phyloP scores from a whole-genome alignment of 768 basidiomycete species.

The Leccinellum luteum region DNA sequence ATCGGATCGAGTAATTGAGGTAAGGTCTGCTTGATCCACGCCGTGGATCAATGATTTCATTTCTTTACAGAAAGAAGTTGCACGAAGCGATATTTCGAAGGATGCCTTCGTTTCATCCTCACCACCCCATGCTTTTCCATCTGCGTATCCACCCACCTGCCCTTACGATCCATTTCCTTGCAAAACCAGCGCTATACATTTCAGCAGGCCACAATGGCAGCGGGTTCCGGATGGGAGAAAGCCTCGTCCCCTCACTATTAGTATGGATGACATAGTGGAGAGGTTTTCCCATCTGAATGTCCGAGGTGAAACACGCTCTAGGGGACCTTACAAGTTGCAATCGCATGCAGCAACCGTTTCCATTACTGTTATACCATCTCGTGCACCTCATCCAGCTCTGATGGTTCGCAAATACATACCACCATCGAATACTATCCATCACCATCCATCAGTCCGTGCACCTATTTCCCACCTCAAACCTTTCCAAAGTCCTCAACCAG shows the following conservation, averaged over 20 bases:
- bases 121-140: conserved; percentile 18
- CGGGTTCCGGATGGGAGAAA: background rate
- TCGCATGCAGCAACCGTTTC: conserved; percentile 15
- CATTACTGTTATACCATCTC: conserved; percentile 13
- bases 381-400: conserved; percentile 18
- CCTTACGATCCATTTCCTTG: conserved; percentile 18
- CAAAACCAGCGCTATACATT: background rate
- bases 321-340: background rate
- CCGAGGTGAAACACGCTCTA: conserved; percentile 4
- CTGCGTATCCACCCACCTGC: conserved; percentile 12
- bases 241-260: background rate
- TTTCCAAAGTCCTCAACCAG: conserved; percentile 6
- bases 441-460: background rate
- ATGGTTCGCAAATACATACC: background rate
- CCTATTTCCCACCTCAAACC: background rate
- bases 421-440: background rate
- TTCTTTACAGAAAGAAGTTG: background rate
- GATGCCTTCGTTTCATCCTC: background rate
- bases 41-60: background rate
- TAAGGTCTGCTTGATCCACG: background rate
- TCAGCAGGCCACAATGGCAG: conserved; percentile 9
- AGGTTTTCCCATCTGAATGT: conserved; percentile 17
- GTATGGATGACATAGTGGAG: conserved; percentile 7
- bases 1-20: background rate
- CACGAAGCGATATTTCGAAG: background rate